Conservation (phyloP, 345 rosid genomes). For the Orychophragmus violaceus region DNA sequence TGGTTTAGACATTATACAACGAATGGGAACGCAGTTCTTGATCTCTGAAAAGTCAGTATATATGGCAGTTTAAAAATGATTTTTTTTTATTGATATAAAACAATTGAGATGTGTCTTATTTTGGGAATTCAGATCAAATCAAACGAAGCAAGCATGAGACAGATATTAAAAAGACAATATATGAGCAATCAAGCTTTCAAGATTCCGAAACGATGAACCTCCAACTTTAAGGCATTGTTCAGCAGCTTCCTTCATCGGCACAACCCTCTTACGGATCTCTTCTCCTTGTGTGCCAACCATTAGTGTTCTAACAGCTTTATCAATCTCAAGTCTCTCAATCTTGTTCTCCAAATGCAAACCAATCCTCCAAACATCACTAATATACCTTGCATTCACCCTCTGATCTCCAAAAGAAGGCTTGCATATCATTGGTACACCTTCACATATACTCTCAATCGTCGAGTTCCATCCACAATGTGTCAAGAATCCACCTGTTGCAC, state of each 20-base stretch:
- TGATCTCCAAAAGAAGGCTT: constrained; percentile 35
- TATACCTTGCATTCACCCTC: constrained; percentile 24
- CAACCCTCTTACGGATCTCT: constrained; percentile 26
- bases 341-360: constrained; percentile 31
- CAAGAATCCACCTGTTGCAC: constrained; percentile 29
- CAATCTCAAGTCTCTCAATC: constrained; percentile 11
- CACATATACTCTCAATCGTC: constrained; percentile 28
- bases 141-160: background rate
- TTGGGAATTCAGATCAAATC: background rate
- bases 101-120: background rate
- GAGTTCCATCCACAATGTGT: constrained; percentile 38
- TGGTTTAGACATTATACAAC: too few relatives aligned
- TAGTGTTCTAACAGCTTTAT: constrained; percentile 15
- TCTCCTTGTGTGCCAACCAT: constrained; percentile 20
- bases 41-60: too few relatives aligned
- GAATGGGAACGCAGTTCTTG: too few relatives aligned
- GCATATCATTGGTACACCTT: constrained; percentile 30
- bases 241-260: constrained; percentile 21
- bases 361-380: constrained; percentile 24
- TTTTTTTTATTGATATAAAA: background rate
- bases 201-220: constrained; percentile 27
- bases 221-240: constrained; percentile 7
- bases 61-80: background rate
- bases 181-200: constrained; percentile 10
- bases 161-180: constrained; percentile 6